phyloP scores from a whole-genome alignment of 192 early-diverging fungal species.

The Coemansia biformis region DNA sequence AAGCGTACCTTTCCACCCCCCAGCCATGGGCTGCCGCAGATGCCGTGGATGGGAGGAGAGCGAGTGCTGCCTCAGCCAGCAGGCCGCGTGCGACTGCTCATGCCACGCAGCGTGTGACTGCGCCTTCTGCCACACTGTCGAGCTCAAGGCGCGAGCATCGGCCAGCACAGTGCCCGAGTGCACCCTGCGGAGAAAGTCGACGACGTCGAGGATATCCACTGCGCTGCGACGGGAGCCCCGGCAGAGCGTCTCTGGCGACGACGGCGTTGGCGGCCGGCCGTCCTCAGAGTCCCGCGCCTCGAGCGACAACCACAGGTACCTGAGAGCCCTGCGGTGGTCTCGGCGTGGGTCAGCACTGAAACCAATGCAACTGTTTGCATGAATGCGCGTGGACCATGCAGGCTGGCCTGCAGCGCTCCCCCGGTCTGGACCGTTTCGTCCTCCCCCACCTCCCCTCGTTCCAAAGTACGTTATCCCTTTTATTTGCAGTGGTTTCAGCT shows the following conservation, averaged over 20 bases:
- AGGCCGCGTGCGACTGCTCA: conserved; percentile 1
- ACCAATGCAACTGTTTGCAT: conserved; percentile 21
- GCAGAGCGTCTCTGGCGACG: background rate
- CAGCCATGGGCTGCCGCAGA: conserved; percentile 22
- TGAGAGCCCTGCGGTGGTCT: conserved; percentile 9
- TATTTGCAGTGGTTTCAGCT: no score
- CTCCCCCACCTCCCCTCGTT: no score
- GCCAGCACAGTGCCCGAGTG: background rate
- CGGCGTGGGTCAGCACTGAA: conserved; percentile 11
- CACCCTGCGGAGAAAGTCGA: background rate
- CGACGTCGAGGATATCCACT: conserved; percentile 3
- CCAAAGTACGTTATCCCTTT: no score
- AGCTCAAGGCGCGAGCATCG: conserved; percentile 13
- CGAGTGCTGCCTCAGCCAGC: conserved; percentile 30
- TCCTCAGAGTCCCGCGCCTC: background rate
- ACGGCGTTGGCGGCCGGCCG: background rate
- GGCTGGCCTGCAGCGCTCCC: no score
- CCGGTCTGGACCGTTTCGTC: no score
- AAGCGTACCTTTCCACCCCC: no score
- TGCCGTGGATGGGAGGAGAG: conserved; percentile 34
- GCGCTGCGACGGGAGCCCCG: conserved; percentile 7
- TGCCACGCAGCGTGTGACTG: conserved; percentile 23
- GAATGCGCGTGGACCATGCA: no score
- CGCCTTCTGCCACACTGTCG: conserved; percentile 22
- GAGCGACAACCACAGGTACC: conserved; percentile 1